Base-by-base conservation (phyloP, 495 filamentous ascomycete genomes). In the Penicillium bovifimosum region DNA sequence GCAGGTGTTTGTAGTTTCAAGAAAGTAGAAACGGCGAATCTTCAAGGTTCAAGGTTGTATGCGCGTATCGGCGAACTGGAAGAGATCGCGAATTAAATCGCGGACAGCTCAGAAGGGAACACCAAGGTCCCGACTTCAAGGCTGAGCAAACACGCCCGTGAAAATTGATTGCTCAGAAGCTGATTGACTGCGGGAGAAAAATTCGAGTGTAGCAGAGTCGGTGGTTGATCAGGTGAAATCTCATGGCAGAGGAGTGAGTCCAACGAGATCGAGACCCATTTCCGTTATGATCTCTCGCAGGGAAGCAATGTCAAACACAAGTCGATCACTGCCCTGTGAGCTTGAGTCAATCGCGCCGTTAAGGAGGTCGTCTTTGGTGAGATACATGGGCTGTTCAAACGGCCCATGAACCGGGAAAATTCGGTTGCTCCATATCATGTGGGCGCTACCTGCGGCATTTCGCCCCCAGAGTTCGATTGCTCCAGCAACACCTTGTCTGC, bases 61-160 rank as follows among this genome's bases (percentile, higher is more conserved):
- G 56, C 35, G 44, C 41, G 26, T n/a, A n/a, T n/a, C n/a, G n/a
- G n/a, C 28, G 48, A 47, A 41, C 17, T 46, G 47, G 44, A 52
- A 41, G n/a, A n/a, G n/a, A 51, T 61, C 55, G 58, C 54, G 56
- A 50, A 57, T 60, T 49, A 47, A 50, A 50, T 54, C 52, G 59
- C 61, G 56, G 58, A 55, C 56, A 69, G 61, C 64, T 68, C 52
- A 53, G 58, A 58, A 69, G 47, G 56, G 60, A 64, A 63, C 61
- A n/a, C 56, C 39, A 53, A 42, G 47, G 63, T 57, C 63, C 67
- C 69, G 59, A 50, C 18, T 59, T 62, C 51, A 56, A 53, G 59
- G 64, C 64, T 61, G 53, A 56, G 47, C 59, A 54, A 53, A 59
- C 18, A 31, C 47, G 39, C 6, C 41, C 40, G 56, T 29, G 45